A percentile compares a stretch with the other conserved stretches of the same genome.
Conservation (phyloP, 352 stramenopile genomes). For the Phytophthora fragariae region DNA sequence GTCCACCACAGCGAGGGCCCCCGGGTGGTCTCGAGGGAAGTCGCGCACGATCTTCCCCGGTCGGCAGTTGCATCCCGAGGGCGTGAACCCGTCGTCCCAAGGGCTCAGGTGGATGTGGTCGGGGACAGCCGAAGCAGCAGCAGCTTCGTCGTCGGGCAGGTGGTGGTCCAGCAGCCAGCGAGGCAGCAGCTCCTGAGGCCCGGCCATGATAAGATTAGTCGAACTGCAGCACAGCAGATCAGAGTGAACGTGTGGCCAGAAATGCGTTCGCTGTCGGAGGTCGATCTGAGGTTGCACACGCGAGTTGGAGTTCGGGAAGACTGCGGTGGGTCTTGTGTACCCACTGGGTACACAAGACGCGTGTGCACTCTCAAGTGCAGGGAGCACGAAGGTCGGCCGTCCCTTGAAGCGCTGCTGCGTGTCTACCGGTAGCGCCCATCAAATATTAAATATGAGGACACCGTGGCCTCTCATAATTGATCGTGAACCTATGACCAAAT, state of each 20-base stretch:
- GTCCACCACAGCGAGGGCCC: slow-evolving; percentile 53
- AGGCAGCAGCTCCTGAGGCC: slow-evolving; percentile 38
- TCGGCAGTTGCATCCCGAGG: slow-evolving; percentile 53
- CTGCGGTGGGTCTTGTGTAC: too few species aligned
- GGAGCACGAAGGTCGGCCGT: neutral
- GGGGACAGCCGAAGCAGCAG: slow-evolving; percentile 9
- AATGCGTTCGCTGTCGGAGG: neutral
- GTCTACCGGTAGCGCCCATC: neutral
- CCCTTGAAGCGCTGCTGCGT: neutral
- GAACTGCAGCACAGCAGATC: neutral
- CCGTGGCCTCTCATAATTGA: neutral
- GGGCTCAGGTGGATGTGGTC: slow-evolving; percentile 34
- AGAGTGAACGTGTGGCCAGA: slow-evolving; percentile 14
- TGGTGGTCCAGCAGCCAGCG: slow-evolving; percentile 38
- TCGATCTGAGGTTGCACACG: neutral
- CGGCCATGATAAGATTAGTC: slow-evolving; percentile 22
- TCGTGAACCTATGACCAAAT: neutral
- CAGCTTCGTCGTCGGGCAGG: slow-evolving; percentile 2
- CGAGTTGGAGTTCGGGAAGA: neutral
- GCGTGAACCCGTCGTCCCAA: slow-evolving; percentile 74
- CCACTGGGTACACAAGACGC: neutral
- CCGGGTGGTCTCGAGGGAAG: slow-evolving; percentile 46
- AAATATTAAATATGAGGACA: neutral
- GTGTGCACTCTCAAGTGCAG: neutral
- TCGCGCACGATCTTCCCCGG: slow-evolving; percentile 55